phyloP scores from a whole-genome alignment of 257 asterid species.

The Solanum verrucosum region DNA sequence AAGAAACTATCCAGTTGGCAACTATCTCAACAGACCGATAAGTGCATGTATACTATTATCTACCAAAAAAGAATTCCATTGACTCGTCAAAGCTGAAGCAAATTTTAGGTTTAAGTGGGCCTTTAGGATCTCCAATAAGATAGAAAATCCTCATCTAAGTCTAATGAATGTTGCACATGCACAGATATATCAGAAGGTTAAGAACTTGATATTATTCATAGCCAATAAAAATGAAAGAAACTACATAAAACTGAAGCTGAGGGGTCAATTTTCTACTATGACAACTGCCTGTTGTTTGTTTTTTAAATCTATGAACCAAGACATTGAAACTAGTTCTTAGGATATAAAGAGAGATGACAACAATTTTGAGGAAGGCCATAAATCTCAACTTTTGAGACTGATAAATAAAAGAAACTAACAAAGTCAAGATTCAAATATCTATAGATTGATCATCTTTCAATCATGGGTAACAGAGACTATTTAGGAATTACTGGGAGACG shows the following conservation, averaged over 20 bases:
- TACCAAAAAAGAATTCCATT: background rate
- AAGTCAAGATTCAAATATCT: background rate
- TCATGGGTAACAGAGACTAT: background rate
- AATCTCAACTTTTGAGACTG: background rate
- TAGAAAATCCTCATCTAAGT: background rate
- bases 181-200: background rate
- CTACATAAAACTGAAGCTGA: background rate
- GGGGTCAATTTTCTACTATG: background rate
- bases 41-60: background rate
- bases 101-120: background rate
- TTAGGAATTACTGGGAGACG: background rate
- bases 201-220: background rate
- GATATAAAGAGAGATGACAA: background rate
- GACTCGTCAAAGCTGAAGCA: background rate
- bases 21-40: background rate
- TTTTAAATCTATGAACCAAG: background rate
- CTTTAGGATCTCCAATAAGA: background rate
- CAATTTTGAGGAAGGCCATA: background rate
- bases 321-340: background rate
- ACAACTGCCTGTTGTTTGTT: background rate
- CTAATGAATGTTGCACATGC: background rate
- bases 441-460: background rate
- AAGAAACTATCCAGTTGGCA: background rate
- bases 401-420: background rate
- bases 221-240: background rate